Conservation (phyloP, 1,284 basidiomycete genomes). For the Ganoderma sinense region DNA sequence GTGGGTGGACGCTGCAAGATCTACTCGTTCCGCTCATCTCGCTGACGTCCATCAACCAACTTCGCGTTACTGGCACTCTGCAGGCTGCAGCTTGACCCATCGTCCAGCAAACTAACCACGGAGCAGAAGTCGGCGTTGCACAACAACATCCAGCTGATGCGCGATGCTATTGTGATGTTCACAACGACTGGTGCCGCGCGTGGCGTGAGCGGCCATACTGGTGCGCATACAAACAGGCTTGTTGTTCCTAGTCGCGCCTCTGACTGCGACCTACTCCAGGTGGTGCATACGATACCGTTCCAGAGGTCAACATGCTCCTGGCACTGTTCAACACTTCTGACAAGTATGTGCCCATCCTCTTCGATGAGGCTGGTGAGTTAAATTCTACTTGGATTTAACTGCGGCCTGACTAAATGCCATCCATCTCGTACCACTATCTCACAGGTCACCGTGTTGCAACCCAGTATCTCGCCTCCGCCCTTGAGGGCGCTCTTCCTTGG, state of each 20-base stretch:
- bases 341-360: conserved; percentile 70
- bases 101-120: conserved; percentile 62
- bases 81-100: conserved; percentile 77
- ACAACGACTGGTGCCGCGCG: conserved; percentile 83
- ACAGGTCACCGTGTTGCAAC: conserved; percentile 88
- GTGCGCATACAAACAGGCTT: conserved; percentile 41
- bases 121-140: conserved; percentile 67
- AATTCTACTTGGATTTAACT: neutral
- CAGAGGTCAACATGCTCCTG: conserved; percentile 80
- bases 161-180: conserved; percentile 85
- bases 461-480: conserved; percentile 81
- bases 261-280: conserved; percentile 47
- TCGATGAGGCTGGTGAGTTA: conserved; percentile 77
- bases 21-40: neutral
- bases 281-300: conserved; percentile 87
- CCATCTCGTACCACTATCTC: conserved; percentile 14
- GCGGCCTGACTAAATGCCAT: conserved; percentile 6
- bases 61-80: conserved; percentile 1
- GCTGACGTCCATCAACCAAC: conserved; percentile 15
- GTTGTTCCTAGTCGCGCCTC: neutral
- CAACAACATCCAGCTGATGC: conserved; percentile 78
- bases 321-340: conserved; percentile 72
- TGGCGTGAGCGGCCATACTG: conserved; percentile 86
- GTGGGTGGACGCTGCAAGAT: conserved; percentile 44
- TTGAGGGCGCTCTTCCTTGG: conserved; percentile 74